These are phyloP conservation scores for Apiospora pterosperma DNA, from an alignment of 2,329 filamentous ascomycete genomes.

Conservation along the genomic window DNA sequence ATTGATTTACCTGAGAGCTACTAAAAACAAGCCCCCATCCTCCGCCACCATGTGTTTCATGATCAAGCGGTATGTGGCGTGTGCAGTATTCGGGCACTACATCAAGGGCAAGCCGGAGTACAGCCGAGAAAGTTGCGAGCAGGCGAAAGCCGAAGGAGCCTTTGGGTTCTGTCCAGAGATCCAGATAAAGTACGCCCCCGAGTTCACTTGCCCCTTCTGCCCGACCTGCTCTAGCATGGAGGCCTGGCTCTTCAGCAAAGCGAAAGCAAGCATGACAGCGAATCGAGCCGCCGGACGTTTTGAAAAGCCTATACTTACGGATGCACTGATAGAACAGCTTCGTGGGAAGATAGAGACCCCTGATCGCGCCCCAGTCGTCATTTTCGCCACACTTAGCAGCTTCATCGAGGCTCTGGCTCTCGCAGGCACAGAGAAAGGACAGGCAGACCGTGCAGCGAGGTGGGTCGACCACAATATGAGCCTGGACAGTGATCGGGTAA, in stretches of 20 bases:
- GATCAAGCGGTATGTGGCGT: slow-evolving; percentile 6
- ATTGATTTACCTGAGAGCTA: not conserved
- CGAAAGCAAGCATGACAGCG: not conserved
- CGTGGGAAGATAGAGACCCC: not conserved
- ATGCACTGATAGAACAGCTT: not conserved
- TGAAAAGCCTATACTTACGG: not conserved
- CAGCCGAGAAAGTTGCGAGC: not conserved
- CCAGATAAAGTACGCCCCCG: not conserved
- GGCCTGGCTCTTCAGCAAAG: not conserved
- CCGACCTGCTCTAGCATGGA: slow-evolving; percentile 1
- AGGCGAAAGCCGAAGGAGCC: not conserved
- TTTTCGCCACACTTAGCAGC: not conserved
- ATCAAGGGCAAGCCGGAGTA: not conserved
- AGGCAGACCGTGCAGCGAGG: not conserved
- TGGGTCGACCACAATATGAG: not conserved
- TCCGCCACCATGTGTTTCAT: slow-evolving; percentile 2
- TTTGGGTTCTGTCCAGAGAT: not conserved
- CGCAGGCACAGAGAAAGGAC: not conserved
- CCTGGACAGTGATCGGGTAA: not conserved
- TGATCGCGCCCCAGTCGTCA: not conserved
- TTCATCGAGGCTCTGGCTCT: not conserved
- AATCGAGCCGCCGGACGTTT: not conserved
- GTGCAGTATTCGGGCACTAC: slow-evolving; percentile 4
- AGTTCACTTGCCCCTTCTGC: slow-evolving; percentile 2
- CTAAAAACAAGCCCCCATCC: too few species aligned